phyloP scores from a whole-genome alignment of 129 eudicot genomes.

The Centrapalus pauciflorus region DNA sequence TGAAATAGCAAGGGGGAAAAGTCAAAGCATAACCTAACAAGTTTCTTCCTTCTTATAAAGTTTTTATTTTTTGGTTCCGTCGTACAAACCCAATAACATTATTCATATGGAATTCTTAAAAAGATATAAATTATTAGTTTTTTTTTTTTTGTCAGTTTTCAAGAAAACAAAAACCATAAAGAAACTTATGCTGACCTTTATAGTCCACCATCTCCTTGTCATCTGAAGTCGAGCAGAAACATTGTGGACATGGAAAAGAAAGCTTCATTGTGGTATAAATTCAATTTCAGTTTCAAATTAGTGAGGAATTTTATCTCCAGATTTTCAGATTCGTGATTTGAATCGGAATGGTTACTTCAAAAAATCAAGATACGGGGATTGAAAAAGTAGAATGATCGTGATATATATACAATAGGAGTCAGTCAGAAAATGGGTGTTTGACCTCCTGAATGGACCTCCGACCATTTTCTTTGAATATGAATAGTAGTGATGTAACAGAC shows the following conservation, averaged over 20 bases:
- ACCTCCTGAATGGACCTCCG: slow-evolving; percentile 30
- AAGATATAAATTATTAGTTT: no score
- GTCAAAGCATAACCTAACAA: neutral
- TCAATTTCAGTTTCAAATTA: neutral
- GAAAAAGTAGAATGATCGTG: slow-evolving; percentile 3
- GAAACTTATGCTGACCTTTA: slow-evolving; percentile 26
- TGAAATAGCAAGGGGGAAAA: neutral
- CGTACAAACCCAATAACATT: slow-evolving; percentile 1
- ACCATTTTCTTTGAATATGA: slow-evolving; percentile 18
- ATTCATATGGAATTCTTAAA: neutral
- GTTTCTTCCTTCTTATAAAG: neutral
- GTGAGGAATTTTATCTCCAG: neutral
- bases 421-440: slow-evolving; percentile 16
- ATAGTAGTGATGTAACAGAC: neutral
- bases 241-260: slow-evolving; percentile 23
- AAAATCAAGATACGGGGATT: slow-evolving; percentile 7
- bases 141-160: neutral
- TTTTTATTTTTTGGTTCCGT: neutral
- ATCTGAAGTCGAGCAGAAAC: slow-evolving; percentile 37
- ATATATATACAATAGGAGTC: slow-evolving; percentile 10
- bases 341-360: neutral
- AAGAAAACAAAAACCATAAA: slow-evolving; percentile 11
- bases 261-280: slow-evolving; percentile 30
- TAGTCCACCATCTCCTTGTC: slow-evolving; percentile 4
- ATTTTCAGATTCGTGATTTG: slow-evolving; percentile 16